Evolutionary conservation across 2,329 filamentous ascomycete genomes (phyloP).

Genomic region (Sarocladiaceae sp.): DNA sequence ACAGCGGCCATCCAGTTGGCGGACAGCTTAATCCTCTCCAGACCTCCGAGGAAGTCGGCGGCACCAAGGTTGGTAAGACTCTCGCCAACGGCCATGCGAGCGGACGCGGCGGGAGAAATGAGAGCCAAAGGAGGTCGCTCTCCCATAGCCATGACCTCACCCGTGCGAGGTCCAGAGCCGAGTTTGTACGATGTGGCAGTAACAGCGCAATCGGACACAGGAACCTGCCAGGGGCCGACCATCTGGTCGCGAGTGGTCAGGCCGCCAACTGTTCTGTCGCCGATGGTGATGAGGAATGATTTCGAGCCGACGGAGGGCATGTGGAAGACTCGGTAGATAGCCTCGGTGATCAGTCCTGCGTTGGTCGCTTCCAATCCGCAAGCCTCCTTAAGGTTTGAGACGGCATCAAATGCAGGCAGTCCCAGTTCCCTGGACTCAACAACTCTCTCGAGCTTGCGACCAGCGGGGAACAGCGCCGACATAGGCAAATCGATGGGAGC

Average conservation of each 20-base stretch:
- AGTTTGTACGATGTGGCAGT: slow-evolving; percentile 75
- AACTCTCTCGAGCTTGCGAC: slow-evolving; percentile 72
- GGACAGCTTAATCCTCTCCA: slow-evolving; percentile 79
- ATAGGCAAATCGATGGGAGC: slow-evolving; percentile 86
- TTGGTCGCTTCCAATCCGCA: slow-evolving; percentile 51
- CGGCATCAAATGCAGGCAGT: slow-evolving; percentile 68
- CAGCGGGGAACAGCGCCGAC: slow-evolving; percentile 82
- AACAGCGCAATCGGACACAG: slow-evolving; percentile 90
- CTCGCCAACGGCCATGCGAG: slow-evolving; percentile 94
- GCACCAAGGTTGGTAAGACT: slow-evolving; percentile 91
- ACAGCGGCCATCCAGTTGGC: slow-evolving; percentile 99
- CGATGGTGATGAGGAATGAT: slow-evolving; percentile 95
- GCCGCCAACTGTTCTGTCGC: slow-evolving; percentile 86
- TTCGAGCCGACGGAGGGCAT: slow-evolving; percentile 94
- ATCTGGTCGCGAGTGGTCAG: slow-evolving; percentile 88
- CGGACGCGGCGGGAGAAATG: slow-evolving; percentile 84
- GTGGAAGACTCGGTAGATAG: slow-evolving; percentile 75
- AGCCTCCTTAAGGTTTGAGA: slow-evolving; percentile 59
- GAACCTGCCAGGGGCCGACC: slow-evolving; percentile 94
- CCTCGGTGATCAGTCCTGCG: slow-evolving; percentile 55
- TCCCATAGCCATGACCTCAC: slow-evolving; percentile 97
- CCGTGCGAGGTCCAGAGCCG: slow-evolving; percentile 64
- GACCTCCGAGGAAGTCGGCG: slow-evolving; percentile 62
- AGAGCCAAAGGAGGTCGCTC: slow-evolving; percentile 86
- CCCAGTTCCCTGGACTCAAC: slow-evolving; percentile 66